These are phyloP conservation scores for Hypoxylon intermedium DNA, from an alignment of 495 filamentous ascomycete genomes.

Conservation along the genomic window DNA sequence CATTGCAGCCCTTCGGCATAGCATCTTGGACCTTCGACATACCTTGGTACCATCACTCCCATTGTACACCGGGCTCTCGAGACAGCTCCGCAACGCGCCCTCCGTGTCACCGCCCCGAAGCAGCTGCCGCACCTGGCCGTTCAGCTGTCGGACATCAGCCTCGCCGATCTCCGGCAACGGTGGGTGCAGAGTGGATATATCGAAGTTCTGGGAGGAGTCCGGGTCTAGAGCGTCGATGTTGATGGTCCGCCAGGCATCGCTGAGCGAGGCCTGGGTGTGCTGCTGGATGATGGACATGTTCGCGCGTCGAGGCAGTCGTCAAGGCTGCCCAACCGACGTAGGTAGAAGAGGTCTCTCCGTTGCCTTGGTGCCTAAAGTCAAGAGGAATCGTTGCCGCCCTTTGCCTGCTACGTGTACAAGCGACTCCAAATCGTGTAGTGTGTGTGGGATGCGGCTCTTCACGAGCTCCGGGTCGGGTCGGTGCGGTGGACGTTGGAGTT, in stretches of 20 bases:
- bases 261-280: conserved; percentile 56
- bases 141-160: conserved; percentile 73
- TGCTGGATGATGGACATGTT: conserved; percentile 66
- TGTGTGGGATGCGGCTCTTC: conserved; percentile 21
- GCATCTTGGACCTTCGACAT: conserved; percentile 26
- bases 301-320: conserved; percentile 7
- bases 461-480: conserved; percentile 14
- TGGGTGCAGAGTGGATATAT: conserved; percentile 77
- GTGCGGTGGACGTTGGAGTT: conserved; percentile 22
- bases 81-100: conserved; percentile 77
- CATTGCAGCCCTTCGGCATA: not conserved
- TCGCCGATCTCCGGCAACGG: conserved; percentile 70
- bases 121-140: conserved; percentile 81
- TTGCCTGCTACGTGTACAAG: conserved; percentile 37
- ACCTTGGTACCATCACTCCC: conserved; percentile 77
- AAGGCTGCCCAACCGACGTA: conserved; percentile 27
- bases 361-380: conserved; percentile 31
- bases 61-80: conserved; percentile 70
- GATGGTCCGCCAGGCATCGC: conserved; percentile 84
- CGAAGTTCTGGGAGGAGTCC: conserved; percentile 88
- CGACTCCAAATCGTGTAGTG: conserved; percentile 7
- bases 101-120: conserved; percentile 84
- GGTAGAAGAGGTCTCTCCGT: not conserved
- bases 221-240: conserved; percentile 89
- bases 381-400: conserved; percentile 14